A percentile compares a stretch with the other conserved stretches of the same genome.
Conservation (phyloP, 495 filamentous ascomycete species). For the Penicillium coffeae region DNA sequence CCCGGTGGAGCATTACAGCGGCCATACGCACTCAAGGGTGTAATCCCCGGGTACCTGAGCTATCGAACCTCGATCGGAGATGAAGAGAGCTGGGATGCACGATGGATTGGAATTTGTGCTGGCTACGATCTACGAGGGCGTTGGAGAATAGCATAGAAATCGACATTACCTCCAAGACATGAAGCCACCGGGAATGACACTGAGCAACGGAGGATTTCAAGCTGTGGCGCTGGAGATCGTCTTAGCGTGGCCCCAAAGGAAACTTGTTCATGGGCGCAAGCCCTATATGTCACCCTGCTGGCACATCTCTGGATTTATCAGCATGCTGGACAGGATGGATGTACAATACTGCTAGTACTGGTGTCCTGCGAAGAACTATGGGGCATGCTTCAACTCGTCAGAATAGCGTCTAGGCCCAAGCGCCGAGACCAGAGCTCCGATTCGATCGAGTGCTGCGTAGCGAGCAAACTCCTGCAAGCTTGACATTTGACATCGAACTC, state of each 20-base stretch:
- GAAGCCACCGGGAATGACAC: neutral
- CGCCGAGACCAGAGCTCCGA: too few species aligned
- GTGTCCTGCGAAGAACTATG: neutral
- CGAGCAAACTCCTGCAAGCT: too few species aligned
- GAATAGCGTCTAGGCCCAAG: neutral
- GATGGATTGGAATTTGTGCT: too few species aligned
- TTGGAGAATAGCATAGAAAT: too few species aligned
- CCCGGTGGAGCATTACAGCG: constrained; percentile 1
- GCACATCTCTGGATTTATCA: too few species aligned
- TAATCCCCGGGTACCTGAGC: constrained; percentile 8
- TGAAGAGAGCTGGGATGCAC: neutral
- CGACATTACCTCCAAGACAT: too few species aligned
- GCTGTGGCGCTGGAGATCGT: constrained; percentile 1
- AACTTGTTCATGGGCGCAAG: neutral
- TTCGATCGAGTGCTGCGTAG: too few species aligned
- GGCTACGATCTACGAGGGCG: too few species aligned
- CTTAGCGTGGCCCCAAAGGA: constrained; percentile 1
- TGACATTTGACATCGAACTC: too few species aligned
- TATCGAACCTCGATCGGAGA: neutral
- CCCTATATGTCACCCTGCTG: neutral
- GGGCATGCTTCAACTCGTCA: too few species aligned
- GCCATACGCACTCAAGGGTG: neutral
- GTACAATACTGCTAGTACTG: neutral
- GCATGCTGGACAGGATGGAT: neutral
- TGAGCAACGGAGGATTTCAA: constrained; percentile 3